Evolutionary conservation across 2,329 filamentous ascomycete species (phyloP), one percentile per base, ranked within the genome.

Genomic region (Pseudocercospora pini-densiflorae): DNA sequence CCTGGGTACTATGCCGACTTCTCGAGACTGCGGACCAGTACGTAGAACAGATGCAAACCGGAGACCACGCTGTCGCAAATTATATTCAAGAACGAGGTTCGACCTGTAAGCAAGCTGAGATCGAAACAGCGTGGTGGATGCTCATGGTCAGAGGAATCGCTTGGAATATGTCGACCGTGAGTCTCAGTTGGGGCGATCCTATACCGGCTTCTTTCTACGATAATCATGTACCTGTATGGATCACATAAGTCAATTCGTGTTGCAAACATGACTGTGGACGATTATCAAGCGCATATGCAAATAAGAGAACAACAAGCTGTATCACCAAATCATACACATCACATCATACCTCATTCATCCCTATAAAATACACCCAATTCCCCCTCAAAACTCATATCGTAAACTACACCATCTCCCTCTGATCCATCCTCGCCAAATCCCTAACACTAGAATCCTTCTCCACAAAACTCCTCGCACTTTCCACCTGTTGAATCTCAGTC

Each of bases 401-500:
- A 3, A 2, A 5, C 24, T 27, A 63, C 16, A 63, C 64, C 64
- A 63, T 47, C 64, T 63, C 64, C 40, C 64, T 63, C 36, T 36
- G 55, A 58, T 66, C 64, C 57, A 63, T 60, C 29, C 55, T 58
- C 54, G 43, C 59, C 29, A 58, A 24, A 59, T 65, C 45, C 31
- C 59, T 65, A 12, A 55, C 49, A 58, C 58, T 54, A 16, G 21
- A 16, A 55, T 59, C 36, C 58, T 45, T 59, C 49, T 54, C 55
- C 29, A 16, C 43, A 6, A 61, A 47, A 58, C 14, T 59, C 61
- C 57, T 60, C n/a, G 61, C 29, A 53, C 31, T 60, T 40, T 63
- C 55, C 55, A 66, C 64, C 36, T 66, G 64, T 49, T 66, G 45
- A 51, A 66, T 66, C 9, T 66, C 64, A 12, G 61, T 66, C 47